phyloP scores from a whole-genome alignment of 169 alveolate genomes.

The Plasmodium ovale region DNA sequence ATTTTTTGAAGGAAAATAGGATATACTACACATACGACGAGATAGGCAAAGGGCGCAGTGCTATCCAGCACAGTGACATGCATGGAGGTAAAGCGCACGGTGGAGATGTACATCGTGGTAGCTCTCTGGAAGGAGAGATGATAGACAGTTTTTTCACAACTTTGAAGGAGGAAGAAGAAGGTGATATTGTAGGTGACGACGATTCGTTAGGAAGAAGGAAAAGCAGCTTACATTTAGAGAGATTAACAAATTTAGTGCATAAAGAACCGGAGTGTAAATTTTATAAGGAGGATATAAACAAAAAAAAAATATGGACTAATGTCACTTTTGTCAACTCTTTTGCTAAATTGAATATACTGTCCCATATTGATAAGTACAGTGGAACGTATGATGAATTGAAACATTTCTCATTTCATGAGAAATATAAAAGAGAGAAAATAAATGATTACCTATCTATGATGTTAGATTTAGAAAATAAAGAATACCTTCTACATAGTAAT shows the following conservation, averaged over 20 bases:
- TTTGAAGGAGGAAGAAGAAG: not conserved
- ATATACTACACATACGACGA: constrained; percentile 71
- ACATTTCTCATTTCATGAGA: constrained; percentile 9
- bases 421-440: constrained; percentile 23
- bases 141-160: constrained; percentile 39
- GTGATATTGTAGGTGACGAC: not conserved
- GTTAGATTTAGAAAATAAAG: constrained; percentile 50
- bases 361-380: constrained; percentile 50
- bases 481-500: constrained; percentile 41
- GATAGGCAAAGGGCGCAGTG: not conserved
- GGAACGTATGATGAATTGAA: constrained; percentile 51
- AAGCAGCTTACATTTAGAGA: not conserved
- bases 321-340: constrained; percentile 33
- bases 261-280: constrained; percentile 21
- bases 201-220: not conserved
- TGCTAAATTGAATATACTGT: constrained; percentile 37
- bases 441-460: constrained; percentile 27
- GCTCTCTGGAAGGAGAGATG: constrained; percentile 18
- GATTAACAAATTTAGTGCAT: constrained; percentile 9
- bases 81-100: no score
- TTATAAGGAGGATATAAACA: constrained; percentile 23
- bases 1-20: constrained; percentile 56
- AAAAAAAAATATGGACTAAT: constrained; percentile 57
- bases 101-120: not conserved
- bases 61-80: not conserved